Conservation (phyloP, 179 eudicot species). For the Actinidia arguta region DNA sequence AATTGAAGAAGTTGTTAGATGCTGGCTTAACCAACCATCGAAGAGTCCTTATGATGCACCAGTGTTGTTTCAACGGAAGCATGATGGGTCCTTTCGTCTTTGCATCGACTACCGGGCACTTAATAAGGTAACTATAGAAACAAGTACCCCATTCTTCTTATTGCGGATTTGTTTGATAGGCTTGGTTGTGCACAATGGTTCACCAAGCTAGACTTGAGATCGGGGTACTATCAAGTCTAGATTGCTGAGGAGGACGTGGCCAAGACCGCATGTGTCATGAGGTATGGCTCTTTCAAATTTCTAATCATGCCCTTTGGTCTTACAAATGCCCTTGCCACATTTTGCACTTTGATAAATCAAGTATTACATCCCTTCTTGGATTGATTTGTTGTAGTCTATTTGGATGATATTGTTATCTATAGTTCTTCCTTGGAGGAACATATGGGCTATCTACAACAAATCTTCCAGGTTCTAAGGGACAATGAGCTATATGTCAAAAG, state of each 20-base stretch:
- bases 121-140: not conserved
- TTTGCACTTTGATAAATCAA: not conserved
- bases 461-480: not conserved
- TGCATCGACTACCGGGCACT: conserved; percentile 2
- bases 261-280: not conserved
- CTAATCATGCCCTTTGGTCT: not conserved
- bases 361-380: not conserved
- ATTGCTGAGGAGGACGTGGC: not conserved
- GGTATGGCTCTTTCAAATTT: not conserved
- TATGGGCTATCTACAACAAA: not conserved
- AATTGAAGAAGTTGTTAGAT: conserved; percentile 1
- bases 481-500: not conserved
- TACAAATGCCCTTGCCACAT: not conserved
- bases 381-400: not conserved
- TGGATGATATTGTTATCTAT: conserved; percentile 4
- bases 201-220: not conserved
- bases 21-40: not conserved
- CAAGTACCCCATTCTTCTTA: not conserved
- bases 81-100: not conserved
- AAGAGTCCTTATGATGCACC: not conserved
- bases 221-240: not conserved
- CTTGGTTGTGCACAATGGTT: not conserved
- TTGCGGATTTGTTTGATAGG: not conserved
- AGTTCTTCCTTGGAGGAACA: not conserved
- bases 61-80: not conserved